phyloP scores from a whole-genome alignment of 2,329 filamentous ascomycete genomes.

The Nakataea oryzae region DNA sequence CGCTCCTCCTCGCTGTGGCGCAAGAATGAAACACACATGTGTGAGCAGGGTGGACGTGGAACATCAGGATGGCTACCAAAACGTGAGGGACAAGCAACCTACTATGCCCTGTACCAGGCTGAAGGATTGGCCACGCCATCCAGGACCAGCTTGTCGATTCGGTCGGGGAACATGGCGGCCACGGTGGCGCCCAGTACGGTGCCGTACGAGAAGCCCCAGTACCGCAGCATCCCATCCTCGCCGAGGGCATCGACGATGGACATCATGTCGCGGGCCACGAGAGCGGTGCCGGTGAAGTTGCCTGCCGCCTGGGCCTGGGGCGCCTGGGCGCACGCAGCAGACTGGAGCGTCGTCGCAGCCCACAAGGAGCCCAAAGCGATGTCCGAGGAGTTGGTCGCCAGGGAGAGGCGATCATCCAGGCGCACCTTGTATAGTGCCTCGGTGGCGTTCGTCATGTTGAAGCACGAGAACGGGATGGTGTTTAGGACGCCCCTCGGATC shows the following conservation, averaged over 20 bases:
- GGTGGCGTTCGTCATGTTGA: neutral
- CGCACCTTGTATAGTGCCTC: neutral
- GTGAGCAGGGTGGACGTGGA: too few relatives aligned
- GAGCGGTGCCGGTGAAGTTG: slow-evolving; percentile 28
- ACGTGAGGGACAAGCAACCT: neutral
- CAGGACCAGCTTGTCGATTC: slow-evolving; percentile 3
- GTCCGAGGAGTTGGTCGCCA: slow-evolving; percentile 10
- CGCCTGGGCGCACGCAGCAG: slow-evolving; percentile 10
- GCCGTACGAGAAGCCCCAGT: slow-evolving; percentile 29
- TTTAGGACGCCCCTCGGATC: neutral
- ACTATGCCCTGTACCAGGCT: slow-evolving; percentile 1
- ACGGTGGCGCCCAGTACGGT: slow-evolving; percentile 24
- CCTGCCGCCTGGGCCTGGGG: slow-evolving; percentile 17
- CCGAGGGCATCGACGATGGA: slow-evolving; percentile 29
- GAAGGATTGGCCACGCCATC: slow-evolving; percentile 4
- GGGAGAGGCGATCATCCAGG: neutral
- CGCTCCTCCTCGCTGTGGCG: neutral
- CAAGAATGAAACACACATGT: neutral
- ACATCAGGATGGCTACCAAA: neutral
- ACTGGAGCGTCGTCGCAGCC: slow-evolving; percentile 11
- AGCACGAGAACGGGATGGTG: neutral
- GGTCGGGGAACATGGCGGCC: slow-evolving; percentile 26
- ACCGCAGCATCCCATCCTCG: slow-evolving; percentile 28
- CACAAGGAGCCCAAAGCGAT: slow-evolving; percentile 11
- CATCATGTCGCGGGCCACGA: slow-evolving; percentile 32